Evolutionary conservation across 257 asterid genomes (phyloP), one percentile per base, ranked within the genome.

Genomic region (Fraxinus anomala): DNA sequence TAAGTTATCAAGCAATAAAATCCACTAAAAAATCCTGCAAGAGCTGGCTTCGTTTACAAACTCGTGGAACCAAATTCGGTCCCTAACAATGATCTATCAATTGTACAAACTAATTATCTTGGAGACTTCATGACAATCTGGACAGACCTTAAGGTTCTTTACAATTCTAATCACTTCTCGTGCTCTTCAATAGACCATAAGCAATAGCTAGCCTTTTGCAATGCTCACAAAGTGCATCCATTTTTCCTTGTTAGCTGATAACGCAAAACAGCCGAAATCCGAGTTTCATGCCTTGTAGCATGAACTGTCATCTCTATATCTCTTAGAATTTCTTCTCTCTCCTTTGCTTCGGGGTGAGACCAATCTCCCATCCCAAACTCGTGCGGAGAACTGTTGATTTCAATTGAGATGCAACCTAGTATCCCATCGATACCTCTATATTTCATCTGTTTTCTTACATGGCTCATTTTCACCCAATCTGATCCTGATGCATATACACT

Each of bases 171-270:
- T 90, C 8, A 85, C 80, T 2, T 51, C 77, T 0, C 90, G 91
- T 33, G 87, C 40, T 88, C 86, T 86, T 92, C 87, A 89, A 73
- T 33, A 87, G 68, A 30, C 95, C 96, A 66, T 85, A 87, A 4
- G 91, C 92, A 34, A 92, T 87, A 19, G 97, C 97, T 73, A 90
- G 26, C 36, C 94, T 86, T 74, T 90, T 91, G 39, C 92, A 87
- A 54, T 90, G 91, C 76, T 89, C 92, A 89, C 90, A 90, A 10
- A 89, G 90, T 33, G 90, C 90, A 69, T 81, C 80, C 65, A 68
- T 83, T 70, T 90, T 92, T 65, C 87, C 96, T 44, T 82, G 89
- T 33, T 86, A 82, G 44, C 90, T 76, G 80, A 49, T 90, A 85
- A 61, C 79, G 92, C 82, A 90, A 61, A 28, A 89, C 87, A 36